phyloP scores from a whole-genome alignment of 768 basidiomycete species.

The Daedaleopsis sinensis region DNA sequence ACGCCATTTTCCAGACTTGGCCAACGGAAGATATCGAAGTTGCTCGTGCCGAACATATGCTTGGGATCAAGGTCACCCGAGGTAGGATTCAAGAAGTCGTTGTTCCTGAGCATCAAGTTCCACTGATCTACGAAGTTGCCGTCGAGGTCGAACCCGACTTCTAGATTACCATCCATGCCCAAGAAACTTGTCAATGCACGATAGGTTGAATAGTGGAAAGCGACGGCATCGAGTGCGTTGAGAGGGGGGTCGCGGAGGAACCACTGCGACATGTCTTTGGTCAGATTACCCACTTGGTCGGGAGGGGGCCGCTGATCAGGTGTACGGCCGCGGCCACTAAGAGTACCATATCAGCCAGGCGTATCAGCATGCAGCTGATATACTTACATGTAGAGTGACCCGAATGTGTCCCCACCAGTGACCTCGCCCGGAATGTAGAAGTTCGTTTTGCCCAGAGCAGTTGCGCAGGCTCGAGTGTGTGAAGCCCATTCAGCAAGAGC shows the following conservation, averaged over 20 bases:
- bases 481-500: conserved; percentile 79
- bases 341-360: neutral
- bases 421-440: conserved; percentile 94
- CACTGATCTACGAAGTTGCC: conserved; percentile 86
- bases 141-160: conserved; percentile 85
- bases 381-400: conserved; percentile 79
- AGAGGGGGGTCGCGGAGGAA: conserved; percentile 72
- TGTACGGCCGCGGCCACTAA: conserved; percentile 87
- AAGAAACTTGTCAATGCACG: conserved; percentile 85
- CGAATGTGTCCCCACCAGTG: conserved; percentile 92
- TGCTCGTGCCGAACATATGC: conserved; percentile 92
- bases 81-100: conserved; percentile 81
- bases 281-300: conserved; percentile 67
- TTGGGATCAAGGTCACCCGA: conserved; percentile 72
- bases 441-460: conserved; percentile 73
- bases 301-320: conserved; percentile 66
- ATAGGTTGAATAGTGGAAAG: conserved; percentile 95
- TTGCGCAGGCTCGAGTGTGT: conserved; percentile 75
- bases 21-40: conserved; percentile 96
- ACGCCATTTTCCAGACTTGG: conserved; percentile 86
- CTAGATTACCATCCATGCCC: conserved; percentile 94
- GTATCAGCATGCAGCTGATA: neutral
- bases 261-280: conserved; percentile 58
- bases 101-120: conserved; percentile 88
- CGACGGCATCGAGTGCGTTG: conserved; percentile 74